Percentiles rank a stretch among this genome's conserved stretches.
These are phyloP conservation scores for Vitis riparia DNA, from an alignment of 164 flowering plant genomes.

Conservation along the genomic window DNA sequence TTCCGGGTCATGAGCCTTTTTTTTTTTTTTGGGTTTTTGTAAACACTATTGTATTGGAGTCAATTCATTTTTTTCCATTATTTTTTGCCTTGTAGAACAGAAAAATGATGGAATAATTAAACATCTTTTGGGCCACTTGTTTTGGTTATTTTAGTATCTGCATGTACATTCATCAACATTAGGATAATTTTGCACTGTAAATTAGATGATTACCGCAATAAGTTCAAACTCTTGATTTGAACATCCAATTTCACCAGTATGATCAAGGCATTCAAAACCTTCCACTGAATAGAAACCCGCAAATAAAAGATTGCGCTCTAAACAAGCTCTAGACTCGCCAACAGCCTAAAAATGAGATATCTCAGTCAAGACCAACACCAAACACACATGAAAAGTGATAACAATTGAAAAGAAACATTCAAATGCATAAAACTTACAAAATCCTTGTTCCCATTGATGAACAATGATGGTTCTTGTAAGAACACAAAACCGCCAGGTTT, in stretches of 20 bases:
- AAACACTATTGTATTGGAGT: too few relatives aligned
- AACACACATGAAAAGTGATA: neutral
- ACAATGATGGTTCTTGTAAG: slow-evolving; percentile 22
- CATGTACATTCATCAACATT: too few relatives aligned
- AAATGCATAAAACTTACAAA: slow-evolving; percentile 9
- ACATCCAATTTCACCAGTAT: slow-evolving; percentile 23
- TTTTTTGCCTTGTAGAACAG: too few relatives aligned
- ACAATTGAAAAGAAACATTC: neutral
- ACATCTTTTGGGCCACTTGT: too few relatives aligned
- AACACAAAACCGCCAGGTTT: slow-evolving; percentile 24
- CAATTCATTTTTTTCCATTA: too few relatives aligned
- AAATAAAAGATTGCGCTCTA: slow-evolving; percentile 25
- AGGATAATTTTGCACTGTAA: neutral
- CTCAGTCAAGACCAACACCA: slow-evolving; percentile 4
- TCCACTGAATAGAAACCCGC: slow-evolving; percentile 21
- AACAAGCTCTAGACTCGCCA: slow-evolving; percentile 20
- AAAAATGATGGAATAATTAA: too few relatives aligned
- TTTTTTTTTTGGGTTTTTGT: too few relatives aligned
- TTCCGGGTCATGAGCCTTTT: too few relatives aligned
- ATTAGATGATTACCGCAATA: slow-evolving; percentile 20
- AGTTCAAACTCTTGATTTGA: slow-evolving; percentile 25
- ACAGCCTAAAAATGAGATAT: slow-evolving; percentile 13
- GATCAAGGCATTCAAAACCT: slow-evolving; percentile 22
- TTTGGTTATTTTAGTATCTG: too few relatives aligned
- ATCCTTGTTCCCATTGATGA: slow-evolving; percentile 21